Conservation (phyloP, 352 stramenopile genomes). For the Phytophthora lateralis region DNA sequence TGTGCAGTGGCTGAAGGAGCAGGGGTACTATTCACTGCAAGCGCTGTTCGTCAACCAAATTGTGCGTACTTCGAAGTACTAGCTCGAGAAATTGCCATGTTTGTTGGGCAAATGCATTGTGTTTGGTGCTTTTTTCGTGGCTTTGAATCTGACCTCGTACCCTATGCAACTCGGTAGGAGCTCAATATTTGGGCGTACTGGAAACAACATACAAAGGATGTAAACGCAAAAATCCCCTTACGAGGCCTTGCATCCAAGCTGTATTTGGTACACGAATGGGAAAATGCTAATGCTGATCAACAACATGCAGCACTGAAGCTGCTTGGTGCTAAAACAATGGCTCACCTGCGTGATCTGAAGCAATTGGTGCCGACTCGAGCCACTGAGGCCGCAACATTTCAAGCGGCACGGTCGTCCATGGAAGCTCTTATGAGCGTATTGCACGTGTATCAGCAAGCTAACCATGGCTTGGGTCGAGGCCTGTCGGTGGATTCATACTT, state of each 20-base stretch:
- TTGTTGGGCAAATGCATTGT: not conserved
- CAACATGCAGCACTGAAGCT: conserved; percentile 25
- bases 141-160: conserved; percentile 10
- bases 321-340: conserved; percentile 23
- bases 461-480: not conserved
- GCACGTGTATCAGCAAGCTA: conserved; percentile 11
- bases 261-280: conserved; percentile 58
- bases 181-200: conserved; percentile 72
- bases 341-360: conserved; percentile 10
- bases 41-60: conserved; percentile 79
- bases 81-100: not conserved
- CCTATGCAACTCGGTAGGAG: conserved; percentile 43
- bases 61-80: conserved; percentile 39
- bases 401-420: conserved; percentile 25
- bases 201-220: conserved; percentile 40
- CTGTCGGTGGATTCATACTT: conserved; percentile 44
- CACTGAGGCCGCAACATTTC: conserved; percentile 7
- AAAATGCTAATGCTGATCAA: conserved; percentile 21
- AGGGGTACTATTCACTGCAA: conserved; percentile 70
- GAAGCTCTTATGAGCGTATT: conserved; percentile 32
- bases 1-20: conserved; percentile 60
- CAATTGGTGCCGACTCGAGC: conserved; percentile 7
- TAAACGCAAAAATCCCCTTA: conserved; percentile 43
- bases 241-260: conserved; percentile 56
- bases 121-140: not conserved